Conservation (phyloP, 2,329 filamentous ascomycete species). For the Thelonectria rubi region DNA sequence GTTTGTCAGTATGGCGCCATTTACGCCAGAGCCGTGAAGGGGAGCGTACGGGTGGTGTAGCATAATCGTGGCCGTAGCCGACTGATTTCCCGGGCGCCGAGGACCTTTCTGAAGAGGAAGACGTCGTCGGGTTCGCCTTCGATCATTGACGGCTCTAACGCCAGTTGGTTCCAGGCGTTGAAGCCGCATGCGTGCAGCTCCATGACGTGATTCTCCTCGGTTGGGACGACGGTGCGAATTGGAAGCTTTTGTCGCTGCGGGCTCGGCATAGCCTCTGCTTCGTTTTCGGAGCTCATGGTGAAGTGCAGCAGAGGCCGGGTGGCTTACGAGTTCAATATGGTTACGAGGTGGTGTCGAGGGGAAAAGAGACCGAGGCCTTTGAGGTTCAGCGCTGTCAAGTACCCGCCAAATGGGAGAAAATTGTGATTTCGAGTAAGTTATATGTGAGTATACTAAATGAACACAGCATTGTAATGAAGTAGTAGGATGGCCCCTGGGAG, state of each 20-base stretch:
- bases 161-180: constrained; percentile 67
- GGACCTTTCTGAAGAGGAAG: constrained; percentile 53
- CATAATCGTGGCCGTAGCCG: constrained; percentile 49
- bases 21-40: background rate
- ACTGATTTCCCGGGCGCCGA: constrained; percentile 49
- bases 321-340: background rate
- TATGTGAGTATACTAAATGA: no score
- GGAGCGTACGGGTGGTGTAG: constrained; percentile 56
- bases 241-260: constrained; percentile 24
- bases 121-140: constrained; percentile 57
- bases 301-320: background rate
- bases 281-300: background rate
- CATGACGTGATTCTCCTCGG: constrained; percentile 44
- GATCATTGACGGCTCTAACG: constrained; percentile 42
- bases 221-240: background rate
- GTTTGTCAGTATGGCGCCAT: background rate
- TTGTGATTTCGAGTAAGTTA: no score
- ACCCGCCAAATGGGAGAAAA: no score
- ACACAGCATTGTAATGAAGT: no score
- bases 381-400: background rate
- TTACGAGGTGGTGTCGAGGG: background rate
- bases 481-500: no score
- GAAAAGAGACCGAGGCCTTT: background rate
- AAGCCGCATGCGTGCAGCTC: constrained; percentile 64
- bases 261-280: background rate